phyloP scores from a whole-genome alignment of 306 rosid species.

The Lithocarpus polystachyus region DNA sequence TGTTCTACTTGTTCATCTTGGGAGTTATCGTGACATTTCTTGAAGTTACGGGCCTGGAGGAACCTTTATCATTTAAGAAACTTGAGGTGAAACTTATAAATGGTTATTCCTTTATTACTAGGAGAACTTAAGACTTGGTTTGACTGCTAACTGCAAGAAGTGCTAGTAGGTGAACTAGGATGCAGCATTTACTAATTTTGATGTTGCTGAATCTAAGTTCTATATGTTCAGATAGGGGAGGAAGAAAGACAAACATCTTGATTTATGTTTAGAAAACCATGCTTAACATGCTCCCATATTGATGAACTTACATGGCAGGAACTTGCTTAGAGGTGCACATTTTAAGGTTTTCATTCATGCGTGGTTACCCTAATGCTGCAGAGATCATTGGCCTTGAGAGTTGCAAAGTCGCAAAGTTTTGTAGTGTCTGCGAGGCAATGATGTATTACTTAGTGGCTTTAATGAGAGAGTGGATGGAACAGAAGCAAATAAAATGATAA shows the following conservation, averaged over 20 bases:
- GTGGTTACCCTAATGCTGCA: conserved; percentile 77
- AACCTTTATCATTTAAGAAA: conserved; percentile 57
- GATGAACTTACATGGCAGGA: conserved; percentile 95
- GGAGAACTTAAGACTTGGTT: conserved; percentile 80
- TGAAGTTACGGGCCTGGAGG: conserved; percentile 65
- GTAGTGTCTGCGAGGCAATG: conserved; percentile 90
- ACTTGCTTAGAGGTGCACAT: conserved; percentile 68
- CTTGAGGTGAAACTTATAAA: conserved; percentile 79
- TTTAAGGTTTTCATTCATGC: conserved; percentile 79
- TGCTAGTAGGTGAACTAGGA: conserved; percentile 80
- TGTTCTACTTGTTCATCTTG: conserved; percentile 37
- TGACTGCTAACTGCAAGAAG: conserved; percentile 69
- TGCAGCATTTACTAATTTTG: conserved; percentile 82
- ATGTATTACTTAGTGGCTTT: conserved; percentile 93
- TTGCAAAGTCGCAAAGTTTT: conserved; percentile 71
- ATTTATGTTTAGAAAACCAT: conserved; percentile 54
- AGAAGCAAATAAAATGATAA: conserved; percentile 95
- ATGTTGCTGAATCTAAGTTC: conserved; percentile 74
- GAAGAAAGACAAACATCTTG: conserved; percentile 73
- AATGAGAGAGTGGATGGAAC: conserved; percentile 87
- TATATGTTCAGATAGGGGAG: conserved; percentile 56
- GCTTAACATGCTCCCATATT: conserved; percentile 71
- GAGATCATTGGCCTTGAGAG: conserved; percentile 77
- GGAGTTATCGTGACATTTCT: conserved; percentile 65
- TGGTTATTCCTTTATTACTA: conserved; percentile 37